A percentile compares a stretch with the other conserved stretches of the same genome.
Conservation (phyloP, 176 grass and related monocot genomes). For the Cenchrus fungigraminus region DNA sequence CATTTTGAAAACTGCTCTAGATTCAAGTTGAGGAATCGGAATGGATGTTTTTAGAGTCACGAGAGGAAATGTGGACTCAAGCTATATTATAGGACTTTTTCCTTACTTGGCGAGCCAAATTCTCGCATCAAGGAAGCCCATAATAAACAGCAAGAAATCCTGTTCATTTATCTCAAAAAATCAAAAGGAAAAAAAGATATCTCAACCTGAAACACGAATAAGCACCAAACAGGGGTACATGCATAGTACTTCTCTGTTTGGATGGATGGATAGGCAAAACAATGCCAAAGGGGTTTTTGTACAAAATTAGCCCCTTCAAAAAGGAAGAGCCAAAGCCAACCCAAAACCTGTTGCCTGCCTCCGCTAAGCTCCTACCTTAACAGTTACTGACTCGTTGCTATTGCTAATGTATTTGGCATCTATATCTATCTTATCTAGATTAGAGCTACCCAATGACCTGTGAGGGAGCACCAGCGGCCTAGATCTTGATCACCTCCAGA, state of each 20-base stretch:
- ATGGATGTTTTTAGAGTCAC: no score
- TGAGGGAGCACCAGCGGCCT: neutral
- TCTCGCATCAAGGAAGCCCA: no score
- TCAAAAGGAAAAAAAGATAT: no score
- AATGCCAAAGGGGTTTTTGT: neutral
- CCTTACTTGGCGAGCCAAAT: no score
- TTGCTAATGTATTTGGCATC: neutral
- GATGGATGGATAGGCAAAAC: neutral
- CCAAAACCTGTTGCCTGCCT: neutral
- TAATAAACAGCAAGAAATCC: no score
- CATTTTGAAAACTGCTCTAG: no score
- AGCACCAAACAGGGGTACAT: no score
- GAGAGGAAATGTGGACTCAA: no score
- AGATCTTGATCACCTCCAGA: constrained; percentile 51
- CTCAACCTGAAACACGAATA: no score
- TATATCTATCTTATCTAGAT: neutral
- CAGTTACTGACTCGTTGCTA: neutral
- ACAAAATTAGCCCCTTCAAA: neutral
- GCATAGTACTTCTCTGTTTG: neutral
- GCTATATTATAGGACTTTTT: no score
- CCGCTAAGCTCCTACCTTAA: neutral
- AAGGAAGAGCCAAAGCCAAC: neutral
- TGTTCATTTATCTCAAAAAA: no score
- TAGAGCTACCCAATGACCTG: neutral
- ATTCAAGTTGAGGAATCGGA: no score